Evolutionary conservation across 805 yeast genomes (phyloP), one percentile per base, ranked within the genome.

Genomic region (Starmera dryadoides): DNA sequence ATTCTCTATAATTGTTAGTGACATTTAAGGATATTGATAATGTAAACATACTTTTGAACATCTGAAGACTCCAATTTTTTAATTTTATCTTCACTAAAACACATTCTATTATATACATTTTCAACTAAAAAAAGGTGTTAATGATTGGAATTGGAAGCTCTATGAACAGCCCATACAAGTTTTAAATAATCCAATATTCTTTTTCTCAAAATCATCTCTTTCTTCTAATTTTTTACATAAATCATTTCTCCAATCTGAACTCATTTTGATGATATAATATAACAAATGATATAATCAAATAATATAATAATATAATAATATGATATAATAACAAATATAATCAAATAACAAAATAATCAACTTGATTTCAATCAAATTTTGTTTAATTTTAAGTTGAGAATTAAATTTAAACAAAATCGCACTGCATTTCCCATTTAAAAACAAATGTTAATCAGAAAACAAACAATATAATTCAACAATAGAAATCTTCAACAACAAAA

Each of bases 101-200:
- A 15, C 4, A 48, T 23, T 9, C 52, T 35, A 4, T 40, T 40
- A n/a, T 46, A 46, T 3, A 49, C 21, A 9, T 22, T n/a, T 10
- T 34, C 28, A 21, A 50, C 53, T 52, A 10, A 3, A 17, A 15
- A 4, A 22, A n/a, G 15, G 28, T 18, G 28, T n/a, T 29, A 35
- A 25, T 21, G 23, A n/a, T 30, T 22, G 14, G 19, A n/a, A 12
- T 18, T 12, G n/a, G 14, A 14, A 6, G 8, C 4, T 30, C 7
- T n/a, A n/a, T n/a, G n/a, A n/a, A n/a, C n/a, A 29, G 14, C 10
- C 43, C 48, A 38, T 33, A 45, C 49, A 41, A 12, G 43, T 36
- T 18, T 18, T 28, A 34, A 37, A 37, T 6, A 43, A 25, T 9
- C 34, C 33, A 6, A 6, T 19, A n/a, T 40, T 35, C 3, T 35